phyloP scores from a whole-genome alignment of 495 filamentous ascomycete genomes.

The Penicillium fimorum region DNA sequence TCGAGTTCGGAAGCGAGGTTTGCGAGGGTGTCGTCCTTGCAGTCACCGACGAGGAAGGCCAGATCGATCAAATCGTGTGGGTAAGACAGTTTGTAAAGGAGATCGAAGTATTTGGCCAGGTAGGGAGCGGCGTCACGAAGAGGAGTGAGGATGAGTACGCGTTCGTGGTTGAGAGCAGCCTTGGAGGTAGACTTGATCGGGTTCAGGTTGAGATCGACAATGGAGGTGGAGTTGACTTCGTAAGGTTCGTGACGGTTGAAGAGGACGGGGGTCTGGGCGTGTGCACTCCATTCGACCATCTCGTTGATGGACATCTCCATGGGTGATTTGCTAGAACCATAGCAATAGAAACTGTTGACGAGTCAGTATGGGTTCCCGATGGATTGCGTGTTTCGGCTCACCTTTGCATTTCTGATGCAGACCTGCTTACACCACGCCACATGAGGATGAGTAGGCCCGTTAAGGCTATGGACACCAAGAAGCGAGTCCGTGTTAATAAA shows the following conservation, averaged over 20 bases:
- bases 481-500: conserved; percentile 74
- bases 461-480: conserved; percentile 71
- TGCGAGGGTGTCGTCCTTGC: conserved; percentile 83
- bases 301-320: conserved; percentile 93
- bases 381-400: conserved; percentile 39
- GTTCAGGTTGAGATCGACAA: conserved; percentile 80
- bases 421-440: conserved; percentile 83
- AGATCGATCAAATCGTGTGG: conserved; percentile 95
- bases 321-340: conserved; percentile 86
- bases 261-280: conserved; percentile 86
- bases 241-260: conserved; percentile 93
- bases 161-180: conserved; percentile 75
- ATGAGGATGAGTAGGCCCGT: conserved; percentile 74
- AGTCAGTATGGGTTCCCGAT: conserved; percentile 17
- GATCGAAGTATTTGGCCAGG: conserved; percentile 87
- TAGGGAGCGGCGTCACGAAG: conserved; percentile 83
- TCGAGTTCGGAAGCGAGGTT: conserved; percentile 77
- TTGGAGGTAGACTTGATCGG: conserved; percentile 75
- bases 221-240: conserved; percentile 76
- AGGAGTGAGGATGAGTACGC: conserved; percentile 92
- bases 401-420: conserved; percentile 90
- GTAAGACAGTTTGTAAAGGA: conserved; percentile 85
- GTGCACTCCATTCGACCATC: conserved; percentile 81
- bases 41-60: conserved; percentile 90
- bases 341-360: conserved; percentile 84